Base-by-base conservation (phyloP, 495 filamentous ascomycete species). In the Penicillium desertorum region DNA sequence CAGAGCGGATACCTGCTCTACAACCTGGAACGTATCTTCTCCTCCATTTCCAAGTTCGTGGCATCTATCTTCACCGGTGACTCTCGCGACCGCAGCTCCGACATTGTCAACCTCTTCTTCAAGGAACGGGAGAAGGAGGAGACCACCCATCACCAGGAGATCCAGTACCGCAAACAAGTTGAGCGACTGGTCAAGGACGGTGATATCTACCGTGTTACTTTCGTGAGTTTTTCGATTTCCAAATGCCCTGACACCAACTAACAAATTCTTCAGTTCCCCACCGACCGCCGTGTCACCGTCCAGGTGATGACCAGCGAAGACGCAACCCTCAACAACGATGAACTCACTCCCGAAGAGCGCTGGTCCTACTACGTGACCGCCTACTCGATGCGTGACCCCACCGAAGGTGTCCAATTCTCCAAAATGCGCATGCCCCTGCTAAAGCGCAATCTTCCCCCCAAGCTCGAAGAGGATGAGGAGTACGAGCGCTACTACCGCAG, bases 281-380 rank as follows among this genome's bases (percentile, higher is more conserved):
- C 70, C 22, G 80, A 79, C 48, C 76, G 78, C 56, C 82, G 85
- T 59, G 82, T 86, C 8, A 81, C 79, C 9, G 69, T 92, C 2
- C 86, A 86, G 47, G 85, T 92, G 63, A 77, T 95, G 56, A 88
- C 88, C 45, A 86, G 82, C 51, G 90, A 92, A 58, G 91, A 96
- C 60, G 83, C 86, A 5, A 95, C 91, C 0, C 88, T 93, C 63
- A 83, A 91, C 51, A 77, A 75, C 51, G 79, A 81, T 32, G 79
- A 81, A 22, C 67, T 88, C 30, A 81, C 76, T 58, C 71, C 76
- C 29, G 81, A 85, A 53, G 79, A 81, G 45, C 80, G 79, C 49
- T 98, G 93, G 93, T 88, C 89, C 48, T 92, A 93, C 78, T 99
- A 99, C 67, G 88, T 96, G 42, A 90, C 91, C 41, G 89, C 92